A percentile compares a stretch with the other conserved stretches of the same genome.
Evolutionary conservation across 2,329 filamentous ascomycete species (phyloP).

Genomic region (Furcasterigmium sp.): DNA sequence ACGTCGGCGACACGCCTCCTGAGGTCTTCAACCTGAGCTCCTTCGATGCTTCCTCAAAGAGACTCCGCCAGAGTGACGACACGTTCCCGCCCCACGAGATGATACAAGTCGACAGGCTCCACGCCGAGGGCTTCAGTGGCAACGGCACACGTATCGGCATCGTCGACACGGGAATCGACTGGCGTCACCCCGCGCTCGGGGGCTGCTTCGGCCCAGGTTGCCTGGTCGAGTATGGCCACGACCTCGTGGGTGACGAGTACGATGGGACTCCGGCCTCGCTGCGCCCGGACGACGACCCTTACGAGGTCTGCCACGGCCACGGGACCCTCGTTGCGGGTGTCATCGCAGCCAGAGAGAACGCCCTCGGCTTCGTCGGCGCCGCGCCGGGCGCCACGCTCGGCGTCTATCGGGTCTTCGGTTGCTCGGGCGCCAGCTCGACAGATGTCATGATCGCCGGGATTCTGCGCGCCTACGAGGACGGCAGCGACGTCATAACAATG

Average conservation of each 20-base stretch:
- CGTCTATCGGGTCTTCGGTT: slow-evolving; percentile 32
- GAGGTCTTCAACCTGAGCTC: neutral
- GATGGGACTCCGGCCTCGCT: too few species aligned
- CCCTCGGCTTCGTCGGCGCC: slow-evolving; percentile 42
- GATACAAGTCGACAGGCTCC: slow-evolving; percentile 31
- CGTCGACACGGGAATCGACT: slow-evolving; percentile 37
- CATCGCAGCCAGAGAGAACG: slow-evolving; percentile 27
- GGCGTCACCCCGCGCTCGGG: slow-evolving; percentile 28
- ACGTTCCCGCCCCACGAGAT: slow-evolving; percentile 17
- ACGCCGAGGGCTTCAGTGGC: slow-evolving; percentile 34
- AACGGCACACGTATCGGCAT: slow-evolving; percentile 36
- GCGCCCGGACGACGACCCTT: slow-evolving; percentile 15
- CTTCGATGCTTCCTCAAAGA: neutral
- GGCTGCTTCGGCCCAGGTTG: neutral
- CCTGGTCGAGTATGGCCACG: neutral
- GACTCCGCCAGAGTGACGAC: too few species aligned
- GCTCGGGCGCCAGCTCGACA: slow-evolving; percentile 22
- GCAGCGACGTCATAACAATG: slow-evolving; percentile 24
- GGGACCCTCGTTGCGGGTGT: slow-evolving; percentile 15
- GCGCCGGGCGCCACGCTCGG: slow-evolving; percentile 32
- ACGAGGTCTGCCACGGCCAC: slow-evolving; percentile 14
- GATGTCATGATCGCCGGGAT: slow-evolving; percentile 36
- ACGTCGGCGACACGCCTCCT: too few species aligned
- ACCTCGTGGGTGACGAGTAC: neutral
- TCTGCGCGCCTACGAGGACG: slow-evolving; percentile 35